A percentile compares a stretch with the other conserved stretches of the same genome.
Conservation (phyloP, 2,329 filamentous ascomycete species). For the Talaromyces verruculosus region DNA sequence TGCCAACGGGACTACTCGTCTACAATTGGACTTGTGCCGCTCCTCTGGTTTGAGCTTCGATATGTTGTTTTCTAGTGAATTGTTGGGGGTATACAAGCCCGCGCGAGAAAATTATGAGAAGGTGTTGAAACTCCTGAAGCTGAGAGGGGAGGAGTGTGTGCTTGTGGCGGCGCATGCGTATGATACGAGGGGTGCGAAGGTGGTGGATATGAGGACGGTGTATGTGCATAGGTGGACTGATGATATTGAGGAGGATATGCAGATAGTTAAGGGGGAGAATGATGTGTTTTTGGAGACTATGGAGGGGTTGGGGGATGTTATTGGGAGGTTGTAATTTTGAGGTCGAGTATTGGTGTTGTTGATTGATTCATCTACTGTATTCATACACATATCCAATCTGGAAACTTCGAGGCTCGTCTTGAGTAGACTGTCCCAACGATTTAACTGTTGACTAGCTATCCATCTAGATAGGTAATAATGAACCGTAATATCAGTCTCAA, state of each 20-base stretch:
- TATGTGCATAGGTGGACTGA: slow-evolving; percentile 57
- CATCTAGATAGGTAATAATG: not conserved
- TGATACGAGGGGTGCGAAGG: slow-evolving; percentile 52
- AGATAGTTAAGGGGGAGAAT: slow-evolving; percentile 42
- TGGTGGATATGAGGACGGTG: slow-evolving; percentile 52
- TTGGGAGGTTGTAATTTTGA: slow-evolving; percentile 8
- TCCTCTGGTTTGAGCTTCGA: slow-evolving; percentile 53
- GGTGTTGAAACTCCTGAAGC: slow-evolving; percentile 47
- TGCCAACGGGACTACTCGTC: slow-evolving; percentile 56
- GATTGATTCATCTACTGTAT: too few relatives aligned
- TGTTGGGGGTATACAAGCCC: slow-evolving; percentile 54
- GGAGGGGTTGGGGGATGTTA: slow-evolving; percentile 22
- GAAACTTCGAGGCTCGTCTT: not conserved
- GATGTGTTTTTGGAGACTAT: slow-evolving; percentile 38
- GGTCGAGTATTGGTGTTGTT: not conserved
- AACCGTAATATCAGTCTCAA: not conserved
- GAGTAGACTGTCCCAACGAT: too few relatives aligned
- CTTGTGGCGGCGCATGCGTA: slow-evolving; percentile 58
- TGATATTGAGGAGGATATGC: slow-evolving; percentile 52
- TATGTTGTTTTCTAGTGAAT: slow-evolving; percentile 55
- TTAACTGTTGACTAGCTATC: not conserved
- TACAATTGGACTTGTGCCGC: slow-evolving; percentile 54
- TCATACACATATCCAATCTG: not conserved
- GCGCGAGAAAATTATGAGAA: slow-evolving; percentile 49
- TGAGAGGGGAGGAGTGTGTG: slow-evolving; percentile 50